A percentile compares a stretch with the other conserved stretches of the same genome.
Conservation (phyloP, 345 rosid species). For the Ceriops decandra region DNA sequence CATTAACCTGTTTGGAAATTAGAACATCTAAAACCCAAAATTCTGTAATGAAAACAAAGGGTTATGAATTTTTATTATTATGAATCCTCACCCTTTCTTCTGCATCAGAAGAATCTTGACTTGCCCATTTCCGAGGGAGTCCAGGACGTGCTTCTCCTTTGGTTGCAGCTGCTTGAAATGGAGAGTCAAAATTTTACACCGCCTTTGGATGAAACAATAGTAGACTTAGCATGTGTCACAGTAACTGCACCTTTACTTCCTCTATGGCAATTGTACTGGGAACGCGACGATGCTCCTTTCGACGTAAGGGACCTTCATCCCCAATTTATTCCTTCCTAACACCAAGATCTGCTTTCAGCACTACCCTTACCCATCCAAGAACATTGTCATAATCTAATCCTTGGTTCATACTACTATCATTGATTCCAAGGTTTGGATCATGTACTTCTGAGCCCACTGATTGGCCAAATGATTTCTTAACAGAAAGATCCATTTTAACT, state of each 20-base stretch:
- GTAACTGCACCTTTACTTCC: conserved; percentile 84
- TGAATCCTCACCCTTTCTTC: conserved; percentile 58
- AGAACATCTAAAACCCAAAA: conserved; percentile 11
- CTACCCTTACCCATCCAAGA: conserved; percentile 93
- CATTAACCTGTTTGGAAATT: conserved; percentile 54
- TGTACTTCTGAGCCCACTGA: conserved; percentile 18
- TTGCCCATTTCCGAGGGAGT: conserved; percentile 94
- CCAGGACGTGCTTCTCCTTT: conserved; percentile 99
- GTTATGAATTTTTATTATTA: conserved; percentile 10
- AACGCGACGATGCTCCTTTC: conserved; percentile 97
- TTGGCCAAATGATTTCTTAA: conserved; percentile 41
- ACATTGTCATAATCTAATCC: conserved; percentile 35
- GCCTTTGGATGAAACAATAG: conserved; percentile 8
- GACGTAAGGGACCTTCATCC: conserved; percentile 54
- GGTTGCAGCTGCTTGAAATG: conserved; percentile 91
- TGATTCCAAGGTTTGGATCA: conserved; percentile 21
- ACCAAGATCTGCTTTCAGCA: conserved; percentile 77
- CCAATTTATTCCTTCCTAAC: conserved; percentile 67
- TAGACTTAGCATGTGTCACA: not conserved
- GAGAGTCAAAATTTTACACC: conserved; percentile 13
- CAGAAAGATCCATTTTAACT: conserved; percentile 61
- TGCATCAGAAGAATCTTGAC: conserved; percentile 92
- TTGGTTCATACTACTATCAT: conserved; percentile 14
- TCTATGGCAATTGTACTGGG: conserved; percentile 98
- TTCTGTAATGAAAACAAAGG: conserved; percentile 11